Conservation (phyloP, 1,284 basidiomycete species). For the Cryptococcus hybrid region DNA sequence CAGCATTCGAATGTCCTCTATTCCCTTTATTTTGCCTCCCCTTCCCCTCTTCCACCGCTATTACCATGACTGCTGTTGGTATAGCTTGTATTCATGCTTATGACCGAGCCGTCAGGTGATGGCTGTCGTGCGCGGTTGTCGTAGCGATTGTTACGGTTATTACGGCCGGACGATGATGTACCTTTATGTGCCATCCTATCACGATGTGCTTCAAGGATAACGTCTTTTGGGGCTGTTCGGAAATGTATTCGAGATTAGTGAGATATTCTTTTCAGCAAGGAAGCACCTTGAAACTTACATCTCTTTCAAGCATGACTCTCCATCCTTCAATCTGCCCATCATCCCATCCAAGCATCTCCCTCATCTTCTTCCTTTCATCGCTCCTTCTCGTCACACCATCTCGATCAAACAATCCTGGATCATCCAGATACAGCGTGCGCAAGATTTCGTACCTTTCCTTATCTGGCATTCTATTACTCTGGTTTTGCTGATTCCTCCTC, state of each 20-base stretch:
- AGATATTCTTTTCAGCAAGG: neutral
- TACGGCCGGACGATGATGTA: neutral
- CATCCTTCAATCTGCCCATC: conserved; percentile 87
- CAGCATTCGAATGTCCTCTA: conserved; percentile 49
- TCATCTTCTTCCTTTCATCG: conserved; percentile 63
- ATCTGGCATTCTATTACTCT: conserved; percentile 1
- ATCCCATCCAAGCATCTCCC: conserved; percentile 60
- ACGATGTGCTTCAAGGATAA: conserved; percentile 43
- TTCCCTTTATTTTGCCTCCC: conserved; percentile 41
- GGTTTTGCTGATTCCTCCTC: neutral
- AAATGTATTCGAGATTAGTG: neutral
- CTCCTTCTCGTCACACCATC: conserved; percentile 68
- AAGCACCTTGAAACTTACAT: conserved; percentile 56
- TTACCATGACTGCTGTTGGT: conserved; percentile 4
- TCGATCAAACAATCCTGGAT: conserved; percentile 71
- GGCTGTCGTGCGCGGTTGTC: neutral
- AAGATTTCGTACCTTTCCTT: conserved; percentile 32
- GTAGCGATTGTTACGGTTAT: too few relatives aligned
- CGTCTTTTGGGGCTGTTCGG: conserved; percentile 43
- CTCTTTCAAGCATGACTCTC: conserved; percentile 77
- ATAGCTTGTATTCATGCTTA: neutral
- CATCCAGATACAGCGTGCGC: conserved; percentile 62
- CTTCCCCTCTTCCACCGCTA: conserved; percentile 20
- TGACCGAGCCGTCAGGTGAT: neutral
- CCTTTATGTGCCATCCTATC: conserved; percentile 11